Evolutionary conservation across 2,329 filamentous ascomycete species (phyloP), one percentile per base, ranked within the genome.

Genomic region (Aspergillaceae sp.): DNA sequence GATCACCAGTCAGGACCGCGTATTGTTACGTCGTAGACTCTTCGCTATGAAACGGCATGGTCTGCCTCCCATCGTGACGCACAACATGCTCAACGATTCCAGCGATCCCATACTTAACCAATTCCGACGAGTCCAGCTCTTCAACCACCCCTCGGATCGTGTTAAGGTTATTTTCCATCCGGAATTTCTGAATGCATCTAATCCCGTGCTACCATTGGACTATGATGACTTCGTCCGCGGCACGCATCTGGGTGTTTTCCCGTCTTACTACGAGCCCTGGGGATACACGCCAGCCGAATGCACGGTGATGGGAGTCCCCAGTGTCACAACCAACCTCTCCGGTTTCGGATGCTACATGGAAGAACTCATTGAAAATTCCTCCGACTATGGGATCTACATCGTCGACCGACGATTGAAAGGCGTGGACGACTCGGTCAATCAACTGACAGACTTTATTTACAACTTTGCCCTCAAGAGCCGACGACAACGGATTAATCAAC

Each of bases 281-380:
- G 92, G 92, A 40, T 98, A 98, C 70, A 98, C 92, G 2, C 92
- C 91, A 0, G 91, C 92, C 44, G 92, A 97, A 69, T 98, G 92
- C 69, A 97, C 92, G 0, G 92, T 97, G 52, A 97, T 97, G 92
- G 92, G 92, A 58, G 90, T 98, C 36, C 92, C 92, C 38, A 95
- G 88, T 68, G 96, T 98, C 70, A 97, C 92, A 7, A 97, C 91
- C 29, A 98, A 98, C 69, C 74, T 98, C 40, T 97, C 92, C 5
- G 92, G 92, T 19, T 98, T 98, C 61, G 92, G 92, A 42, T 97
- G 92, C 71, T 97, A 98, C 69, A 98, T 98, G 92, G 92, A 98
- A 69, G 92, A 97, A 70, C 73, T 97, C 56, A 97, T 98, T 55
- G 91, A 97, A 71, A 97, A 97, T 70, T 94, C 91, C 36, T 86